Percentiles rank a stretch among this genome's conserved stretches.
Conservation (phyloP, 768 basidiomycete genomes). For the Amanita phalloides region DNA sequence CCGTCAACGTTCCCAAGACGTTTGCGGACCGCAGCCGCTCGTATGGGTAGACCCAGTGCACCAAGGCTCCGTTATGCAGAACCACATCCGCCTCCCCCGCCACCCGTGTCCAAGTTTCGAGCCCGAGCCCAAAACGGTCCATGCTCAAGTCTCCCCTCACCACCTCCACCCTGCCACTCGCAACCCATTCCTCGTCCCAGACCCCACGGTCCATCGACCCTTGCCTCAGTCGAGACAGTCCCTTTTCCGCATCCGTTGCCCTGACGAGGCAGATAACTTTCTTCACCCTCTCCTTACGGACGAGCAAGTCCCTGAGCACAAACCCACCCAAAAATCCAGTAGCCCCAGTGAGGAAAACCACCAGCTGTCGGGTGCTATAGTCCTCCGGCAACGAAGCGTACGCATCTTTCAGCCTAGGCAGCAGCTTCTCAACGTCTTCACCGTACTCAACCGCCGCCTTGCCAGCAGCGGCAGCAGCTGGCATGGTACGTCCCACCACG, state of each 20-base stretch:
- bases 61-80: slow-evolving; percentile 94
- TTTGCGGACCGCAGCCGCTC: slow-evolving; percentile 86
- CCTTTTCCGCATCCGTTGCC: slow-evolving; percentile 50
- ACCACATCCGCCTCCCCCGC: slow-evolving; percentile 70
- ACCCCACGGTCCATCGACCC: slow-evolving; percentile 69
- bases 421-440: slow-evolving; percentile 60
- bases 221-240: slow-evolving; percentile 57
- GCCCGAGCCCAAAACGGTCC: slow-evolving; percentile 62
- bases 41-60: slow-evolving; percentile 99
- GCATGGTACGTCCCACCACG: slow-evolving; percentile 6
- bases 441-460: slow-evolving; percentile 44
- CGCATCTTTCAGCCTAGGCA: slow-evolving; percentile 42
- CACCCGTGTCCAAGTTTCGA: slow-evolving; percentile 54
- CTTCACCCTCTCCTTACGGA: slow-evolving; percentile 45
- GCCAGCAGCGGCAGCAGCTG: slow-evolving; percentile 8
- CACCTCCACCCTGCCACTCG: slow-evolving; percentile 57
- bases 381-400: slow-evolving; percentile 57
- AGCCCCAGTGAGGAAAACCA: slow-evolving; percentile 92
- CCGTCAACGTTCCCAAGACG: slow-evolving; percentile 84
- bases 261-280: slow-evolving; percentile 94
- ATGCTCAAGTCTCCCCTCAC: slow-evolving; percentile 77
- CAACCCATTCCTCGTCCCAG: slow-evolving; percentile 83
- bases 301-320: slow-evolving; percentile 72
- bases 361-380: slow-evolving; percentile 42
- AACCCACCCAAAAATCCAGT: slow-evolving; percentile 97